Conservation (phyloP, 495 filamentous ascomycete species). For the Lasiosphaeria hispida region DNA sequence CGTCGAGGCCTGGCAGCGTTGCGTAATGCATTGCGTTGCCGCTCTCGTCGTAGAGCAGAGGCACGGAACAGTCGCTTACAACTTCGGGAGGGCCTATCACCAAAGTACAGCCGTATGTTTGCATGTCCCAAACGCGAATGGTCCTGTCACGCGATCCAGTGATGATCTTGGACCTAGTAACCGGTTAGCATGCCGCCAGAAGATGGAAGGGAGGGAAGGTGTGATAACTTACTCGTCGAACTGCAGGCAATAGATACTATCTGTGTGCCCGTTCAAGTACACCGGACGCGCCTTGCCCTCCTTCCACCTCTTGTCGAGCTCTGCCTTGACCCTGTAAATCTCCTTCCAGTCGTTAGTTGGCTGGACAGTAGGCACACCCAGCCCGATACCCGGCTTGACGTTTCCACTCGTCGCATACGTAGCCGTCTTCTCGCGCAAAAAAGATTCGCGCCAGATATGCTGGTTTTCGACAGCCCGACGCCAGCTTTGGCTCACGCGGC, state of each 20-base stretch:
- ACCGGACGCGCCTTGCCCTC: conserved; percentile 72
- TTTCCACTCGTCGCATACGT: conserved; percentile 51
- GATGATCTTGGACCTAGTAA: conserved; percentile 78
- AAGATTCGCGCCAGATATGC: conserved; percentile 77
- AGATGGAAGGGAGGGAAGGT: not conserved
- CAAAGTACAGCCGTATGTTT: conserved; percentile 74
- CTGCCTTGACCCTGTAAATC: conserved; percentile 71
- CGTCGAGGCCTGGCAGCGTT: conserved; percentile 37
- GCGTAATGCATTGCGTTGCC: conserved; percentile 48
- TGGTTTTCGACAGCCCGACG: conserved; percentile 55
- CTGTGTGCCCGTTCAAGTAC: conserved; percentile 86
- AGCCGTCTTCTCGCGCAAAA: conserved; percentile 60
- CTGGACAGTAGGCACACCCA: conserved; percentile 48
- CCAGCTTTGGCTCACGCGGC: conserved; percentile 66
- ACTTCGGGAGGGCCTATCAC: conserved; percentile 65
- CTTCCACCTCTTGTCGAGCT: conserved; percentile 77
- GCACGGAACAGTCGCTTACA: conserved; percentile 35
- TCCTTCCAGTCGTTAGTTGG: conserved; percentile 74
- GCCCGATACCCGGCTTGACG: conserved; percentile 43
- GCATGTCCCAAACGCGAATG: conserved; percentile 92
- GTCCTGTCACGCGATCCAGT: conserved; percentile 94
- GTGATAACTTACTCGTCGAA: conserved; percentile 78
- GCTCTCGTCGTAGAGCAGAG: conserved; percentile 42
- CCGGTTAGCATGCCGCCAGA: conserved; percentile 22
- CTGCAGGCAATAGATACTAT: conserved; percentile 96